These are phyloP conservation scores for Anthracocystis walkeri DNA, from an alignment of 1,284 basidiomycete genomes.

Conservation along the genomic window DNA sequence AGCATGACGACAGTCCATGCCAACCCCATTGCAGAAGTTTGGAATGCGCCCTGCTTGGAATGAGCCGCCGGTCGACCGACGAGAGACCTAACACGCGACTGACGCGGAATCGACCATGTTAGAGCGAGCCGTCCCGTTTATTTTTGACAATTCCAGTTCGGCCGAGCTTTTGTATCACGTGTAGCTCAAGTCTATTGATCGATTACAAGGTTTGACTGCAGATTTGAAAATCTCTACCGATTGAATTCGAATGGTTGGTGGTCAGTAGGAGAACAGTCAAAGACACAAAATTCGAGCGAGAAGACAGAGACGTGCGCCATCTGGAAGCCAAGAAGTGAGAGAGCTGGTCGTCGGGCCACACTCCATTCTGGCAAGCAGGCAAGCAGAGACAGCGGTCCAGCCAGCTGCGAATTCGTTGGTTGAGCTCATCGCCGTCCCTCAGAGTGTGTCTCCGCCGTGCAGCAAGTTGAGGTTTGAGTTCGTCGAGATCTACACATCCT, in stretches of 20 bases:
- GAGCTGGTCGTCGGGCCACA: background rate
- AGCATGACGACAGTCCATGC: background rate
- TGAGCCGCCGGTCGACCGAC: background rate
- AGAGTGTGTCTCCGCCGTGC: constrained; percentile 3
- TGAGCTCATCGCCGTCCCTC: background rate
- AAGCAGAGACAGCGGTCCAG: too few species aligned
- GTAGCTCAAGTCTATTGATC: background rate
- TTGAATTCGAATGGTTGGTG: background rate
- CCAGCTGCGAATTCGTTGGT: background rate
- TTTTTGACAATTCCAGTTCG: background rate
- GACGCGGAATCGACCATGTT: background rate
- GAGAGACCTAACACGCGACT: background rate
- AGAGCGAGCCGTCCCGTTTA: background rate
- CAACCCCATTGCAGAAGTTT: constrained; percentile 1
- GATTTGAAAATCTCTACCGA: background rate
- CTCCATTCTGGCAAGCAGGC: background rate
- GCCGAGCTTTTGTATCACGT: constrained; percentile 6
- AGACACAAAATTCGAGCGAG: background rate
- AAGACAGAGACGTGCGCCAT: background rate
- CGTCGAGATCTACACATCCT: constrained; percentile 30
- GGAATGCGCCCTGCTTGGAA: constrained; percentile 14
- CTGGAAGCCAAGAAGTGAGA: constrained; percentile 4
- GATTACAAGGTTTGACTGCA: background rate
- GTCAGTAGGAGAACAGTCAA: background rate
- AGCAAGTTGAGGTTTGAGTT: constrained; percentile 22